Percentiles rank a stretch among this genome's conserved stretches.
phyloP scores from a whole-genome alignment of 2,329 filamentous ascomycete genomes.

The Curvularia verruculosa region DNA sequence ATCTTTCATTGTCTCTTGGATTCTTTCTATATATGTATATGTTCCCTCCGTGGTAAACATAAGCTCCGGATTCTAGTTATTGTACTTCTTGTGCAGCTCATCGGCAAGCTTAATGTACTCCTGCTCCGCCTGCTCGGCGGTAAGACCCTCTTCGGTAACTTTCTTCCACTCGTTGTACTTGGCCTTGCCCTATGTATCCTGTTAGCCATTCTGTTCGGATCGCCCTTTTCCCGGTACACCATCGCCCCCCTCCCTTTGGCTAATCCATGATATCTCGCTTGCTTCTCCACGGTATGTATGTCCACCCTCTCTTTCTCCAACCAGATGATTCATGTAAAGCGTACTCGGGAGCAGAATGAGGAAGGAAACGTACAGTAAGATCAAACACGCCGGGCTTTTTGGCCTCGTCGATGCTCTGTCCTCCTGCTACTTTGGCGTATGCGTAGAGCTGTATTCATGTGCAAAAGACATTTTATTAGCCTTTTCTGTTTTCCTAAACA shows the following conservation, averaged over 20 bases:
- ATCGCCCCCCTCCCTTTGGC: too few relatives aligned
- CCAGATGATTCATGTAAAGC: neutral
- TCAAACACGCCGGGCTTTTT: constrained; percentile 71
- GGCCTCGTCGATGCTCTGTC: constrained; percentile 48
- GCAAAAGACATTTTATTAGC: neutral
- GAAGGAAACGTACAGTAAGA: constrained; percentile 61
- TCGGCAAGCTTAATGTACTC: constrained; percentile 77
- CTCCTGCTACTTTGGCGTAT: constrained; percentile 53
- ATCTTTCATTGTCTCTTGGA: too few relatives aligned
- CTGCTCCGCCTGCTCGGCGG: constrained; percentile 71
- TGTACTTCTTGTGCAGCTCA: constrained; percentile 71
- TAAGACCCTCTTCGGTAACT: constrained; percentile 67
- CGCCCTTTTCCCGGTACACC: too few relatives aligned
- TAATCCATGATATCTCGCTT: too few relatives aligned
- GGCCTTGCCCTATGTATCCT: constrained; percentile 69
- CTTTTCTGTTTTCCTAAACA: too few relatives aligned
- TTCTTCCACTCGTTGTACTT: constrained; percentile 82
- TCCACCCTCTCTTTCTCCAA: neutral
- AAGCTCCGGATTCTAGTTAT: too few relatives aligned
- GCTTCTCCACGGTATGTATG: neutral
- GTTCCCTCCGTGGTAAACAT: too few relatives aligned
- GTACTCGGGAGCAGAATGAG: neutral
- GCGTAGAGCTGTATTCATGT: constrained; percentile 57
- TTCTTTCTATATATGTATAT: too few relatives aligned
- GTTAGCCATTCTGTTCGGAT: neutral